These are phyloP conservation scores for Alternaria alternata DNA, from an alignment of 2,329 filamentous ascomycete genomes.

Conservation along the genomic window DNA sequence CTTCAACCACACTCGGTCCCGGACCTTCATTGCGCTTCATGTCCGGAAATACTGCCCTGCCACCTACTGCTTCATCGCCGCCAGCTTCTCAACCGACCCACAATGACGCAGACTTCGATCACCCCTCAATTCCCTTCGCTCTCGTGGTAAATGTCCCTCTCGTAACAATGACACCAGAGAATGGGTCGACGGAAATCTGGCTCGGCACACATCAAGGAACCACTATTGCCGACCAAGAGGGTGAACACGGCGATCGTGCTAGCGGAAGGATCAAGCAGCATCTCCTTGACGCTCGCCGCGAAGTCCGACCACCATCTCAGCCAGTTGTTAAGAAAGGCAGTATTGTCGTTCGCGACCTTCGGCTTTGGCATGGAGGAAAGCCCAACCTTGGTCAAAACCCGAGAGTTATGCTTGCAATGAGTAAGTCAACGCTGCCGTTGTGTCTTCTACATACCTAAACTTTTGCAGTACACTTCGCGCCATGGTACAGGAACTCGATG, in stretches of 20 bases:
- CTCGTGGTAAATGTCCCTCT: constrained; percentile 59
- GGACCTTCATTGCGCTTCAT: constrained; percentile 42
- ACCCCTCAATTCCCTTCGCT: constrained; percentile 53
- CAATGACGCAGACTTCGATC: constrained; percentile 47
- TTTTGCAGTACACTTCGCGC: constrained; percentile 59
- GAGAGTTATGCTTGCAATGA: constrained; percentile 57
- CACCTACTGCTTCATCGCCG: constrained; percentile 53
- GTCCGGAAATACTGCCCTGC: constrained; percentile 52
- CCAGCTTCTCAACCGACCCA: constrained; percentile 47
- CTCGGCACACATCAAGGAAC: constrained; percentile 56
- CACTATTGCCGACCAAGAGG: constrained; percentile 44
- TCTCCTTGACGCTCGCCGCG: constrained; percentile 28
- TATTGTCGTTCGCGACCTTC: constrained; percentile 57
- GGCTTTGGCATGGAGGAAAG: constrained; percentile 61
- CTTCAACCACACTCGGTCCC: constrained; percentile 55
- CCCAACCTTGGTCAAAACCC: constrained; percentile 55
- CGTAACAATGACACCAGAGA: constrained; percentile 55
- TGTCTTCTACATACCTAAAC: constrained; percentile 5
- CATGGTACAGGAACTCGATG: constrained; percentile 68
- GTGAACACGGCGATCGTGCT: constrained; percentile 51
- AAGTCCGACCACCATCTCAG: constrained; percentile 32
- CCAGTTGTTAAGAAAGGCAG: constrained; percentile 54
- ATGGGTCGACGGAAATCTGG: constrained; percentile 63
- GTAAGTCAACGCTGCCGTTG: constrained; percentile 23
- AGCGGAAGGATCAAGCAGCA: constrained; percentile 41